Evolutionary conservation across 371 early-diverging fungal genomes (phyloP).

Genomic region (Amoeboaphelidium occidentale): DNA sequence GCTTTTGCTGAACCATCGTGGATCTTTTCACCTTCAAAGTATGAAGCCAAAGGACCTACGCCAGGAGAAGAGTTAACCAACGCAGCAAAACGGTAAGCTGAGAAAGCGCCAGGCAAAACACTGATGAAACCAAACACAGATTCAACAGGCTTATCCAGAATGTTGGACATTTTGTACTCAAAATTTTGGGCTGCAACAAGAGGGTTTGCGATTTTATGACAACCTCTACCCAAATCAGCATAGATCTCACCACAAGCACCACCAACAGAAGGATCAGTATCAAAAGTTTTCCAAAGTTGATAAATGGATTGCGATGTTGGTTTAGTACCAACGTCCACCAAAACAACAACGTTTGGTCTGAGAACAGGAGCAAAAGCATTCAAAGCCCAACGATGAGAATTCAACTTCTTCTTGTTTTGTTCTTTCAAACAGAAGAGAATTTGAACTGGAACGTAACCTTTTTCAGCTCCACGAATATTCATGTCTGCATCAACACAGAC

Average conservation of each 20-base stretch:
- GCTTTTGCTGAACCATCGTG: not conserved
- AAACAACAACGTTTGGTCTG: not conserved
- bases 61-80: conserved; percentile 22
- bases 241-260: conserved; percentile 92
- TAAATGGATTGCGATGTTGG: conserved; percentile 31
- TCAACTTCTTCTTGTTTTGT: conserved; percentile 61
- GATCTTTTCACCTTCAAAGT: not conserved
- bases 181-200: conserved; percentile 62
- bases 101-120: conserved; percentile 39
- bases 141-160: conserved; percentile 88
- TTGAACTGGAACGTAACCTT: conserved; percentile 42
- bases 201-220: conserved; percentile 29
- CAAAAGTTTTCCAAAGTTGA: conserved; percentile 45
- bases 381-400: conserved; percentile 69
- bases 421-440: conserved; percentile 60
- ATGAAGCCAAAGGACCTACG: conserved; percentile 12
- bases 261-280: conserved; percentile 41
- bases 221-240: conserved; percentile 35
- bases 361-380: conserved; percentile 4
- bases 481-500: conserved; percentile 34
- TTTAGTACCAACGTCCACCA: conserved; percentile 26
- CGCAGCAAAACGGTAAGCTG: conserved; percentile 33
- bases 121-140: conserved; percentile 90
- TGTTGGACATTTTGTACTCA: conserved; percentile 43
- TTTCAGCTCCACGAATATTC: conserved; percentile 32